Evolutionary conservation across 768 basidiomycete species (phyloP).

Genomic region (Leucocoprinus birnbaumii): DNA sequence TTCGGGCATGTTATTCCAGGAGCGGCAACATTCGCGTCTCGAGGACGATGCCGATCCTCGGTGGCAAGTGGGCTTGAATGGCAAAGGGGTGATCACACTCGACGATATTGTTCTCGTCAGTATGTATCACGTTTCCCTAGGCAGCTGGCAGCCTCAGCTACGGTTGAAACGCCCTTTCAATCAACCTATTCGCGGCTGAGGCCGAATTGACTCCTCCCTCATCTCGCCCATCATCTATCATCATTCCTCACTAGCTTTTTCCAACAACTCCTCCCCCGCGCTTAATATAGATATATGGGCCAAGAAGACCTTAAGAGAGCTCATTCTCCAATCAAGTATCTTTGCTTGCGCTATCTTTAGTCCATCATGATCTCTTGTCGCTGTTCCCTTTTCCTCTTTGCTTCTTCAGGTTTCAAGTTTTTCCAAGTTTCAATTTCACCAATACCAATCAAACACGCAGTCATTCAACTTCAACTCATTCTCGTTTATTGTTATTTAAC

Average conservation of each 20-base stretch:
- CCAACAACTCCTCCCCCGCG: background rate
- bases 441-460: background rate
- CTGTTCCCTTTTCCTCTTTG: background rate
- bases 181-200: slow-evolving; percentile 2
- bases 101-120: slow-evolving; percentile 74
- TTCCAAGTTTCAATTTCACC: slow-evolving; percentile 1
- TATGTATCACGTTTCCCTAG: slow-evolving; percentile 80
- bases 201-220: background rate
- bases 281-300: slow-evolving; percentile 4
- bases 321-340: slow-evolving; percentile 4
- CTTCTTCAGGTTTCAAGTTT: background rate
- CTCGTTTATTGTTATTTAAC: slow-evolving; percentile 9
- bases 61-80: slow-evolving; percentile 61
- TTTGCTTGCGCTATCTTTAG: background rate
- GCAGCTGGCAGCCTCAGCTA: slow-evolving; percentile 80
- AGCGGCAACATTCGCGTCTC: slow-evolving; percentile 44
- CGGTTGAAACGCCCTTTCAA: slow-evolving; percentile 45
- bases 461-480: background rate
- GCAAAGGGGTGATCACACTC: slow-evolving; percentile 46
- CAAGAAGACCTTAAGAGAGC: background rate
- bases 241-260: slow-evolving; percentile 3
- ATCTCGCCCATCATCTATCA: slow-evolving; percentile 3
- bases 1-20: slow-evolving; percentile 30
- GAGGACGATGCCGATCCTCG: slow-evolving; percentile 61
- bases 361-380: background rate